Percentiles rank a stretch among this genome's conserved stretches.
Evolutionary conservation across 805 yeast species (phyloP).

Genomic region (Cyberlindnera americana): DNA sequence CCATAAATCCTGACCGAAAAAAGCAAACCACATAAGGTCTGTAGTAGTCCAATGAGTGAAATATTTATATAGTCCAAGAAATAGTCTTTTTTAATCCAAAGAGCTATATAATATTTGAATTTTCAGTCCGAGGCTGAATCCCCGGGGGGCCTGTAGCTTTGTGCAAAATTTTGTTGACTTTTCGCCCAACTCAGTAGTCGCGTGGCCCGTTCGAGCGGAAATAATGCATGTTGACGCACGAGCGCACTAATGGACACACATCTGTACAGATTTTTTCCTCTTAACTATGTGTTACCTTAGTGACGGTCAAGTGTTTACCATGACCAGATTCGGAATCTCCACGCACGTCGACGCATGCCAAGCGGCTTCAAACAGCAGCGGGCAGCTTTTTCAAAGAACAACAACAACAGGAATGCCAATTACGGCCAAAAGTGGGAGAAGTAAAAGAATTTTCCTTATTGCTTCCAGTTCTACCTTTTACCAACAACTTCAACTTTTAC

Average conservation of each 20-base stretch:
- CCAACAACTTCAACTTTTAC: background rate
- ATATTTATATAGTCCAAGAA: no score
- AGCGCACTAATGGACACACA: no score
- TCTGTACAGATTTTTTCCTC: background rate
- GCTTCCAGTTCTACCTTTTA: constrained; percentile 1
- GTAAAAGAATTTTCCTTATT: constrained; percentile 3
- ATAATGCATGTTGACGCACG: background rate
- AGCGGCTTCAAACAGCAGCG: background rate
- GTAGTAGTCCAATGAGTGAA: no score
- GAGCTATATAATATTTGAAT: no score
- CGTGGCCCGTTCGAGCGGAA: background rate
- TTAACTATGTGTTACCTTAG: constrained; percentile 15
- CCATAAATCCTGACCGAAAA: no score
- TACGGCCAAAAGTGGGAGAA: background rate
- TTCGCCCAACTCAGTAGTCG: background rate
- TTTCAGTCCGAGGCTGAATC: background rate
- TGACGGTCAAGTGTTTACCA: constrained; percentile 10
- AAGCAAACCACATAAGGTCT: no score
- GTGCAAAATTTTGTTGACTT: background rate
- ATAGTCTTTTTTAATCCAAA: no score
- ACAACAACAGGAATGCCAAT: constrained; percentile 8
- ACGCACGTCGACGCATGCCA: constrained; percentile 6
- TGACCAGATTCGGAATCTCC: constrained; percentile 5
- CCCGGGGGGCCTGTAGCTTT: background rate
- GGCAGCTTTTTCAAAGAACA: background rate